Percentiles rank a stretch among this genome's conserved stretches.
Evolutionary conservation across 1,284 basidiomycete species (phyloP).

Genomic region (Macrocystidia cucumis): DNA sequence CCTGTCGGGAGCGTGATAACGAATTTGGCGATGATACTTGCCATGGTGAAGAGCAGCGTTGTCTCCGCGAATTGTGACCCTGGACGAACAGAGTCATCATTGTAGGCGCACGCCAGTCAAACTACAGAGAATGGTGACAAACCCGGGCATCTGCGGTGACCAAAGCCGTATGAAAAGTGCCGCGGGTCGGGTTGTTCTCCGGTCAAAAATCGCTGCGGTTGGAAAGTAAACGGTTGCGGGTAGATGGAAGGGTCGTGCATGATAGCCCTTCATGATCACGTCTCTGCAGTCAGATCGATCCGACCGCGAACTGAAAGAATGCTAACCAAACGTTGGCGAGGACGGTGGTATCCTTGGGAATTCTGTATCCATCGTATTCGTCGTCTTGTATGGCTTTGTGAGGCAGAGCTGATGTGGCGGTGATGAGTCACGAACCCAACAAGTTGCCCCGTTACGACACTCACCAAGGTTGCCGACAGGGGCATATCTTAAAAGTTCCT

Average conservation of each 20-base stretch:
- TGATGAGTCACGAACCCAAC: background rate
- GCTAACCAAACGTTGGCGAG: slow-evolving; percentile 38
- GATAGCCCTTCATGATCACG: slow-evolving; percentile 28
- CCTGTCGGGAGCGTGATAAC: slow-evolving; percentile 19
- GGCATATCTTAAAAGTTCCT: slow-evolving; percentile 45
- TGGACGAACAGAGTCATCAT: slow-evolving; percentile 9
- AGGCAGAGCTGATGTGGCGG: slow-evolving; percentile 26
- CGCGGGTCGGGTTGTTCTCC: slow-evolving; percentile 22
- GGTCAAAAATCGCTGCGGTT: slow-evolving; percentile 32
- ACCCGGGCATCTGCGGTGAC: slow-evolving; percentile 35
- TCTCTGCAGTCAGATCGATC: background rate
- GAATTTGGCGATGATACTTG: slow-evolving; percentile 26
- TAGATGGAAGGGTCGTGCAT: slow-evolving; percentile 33
- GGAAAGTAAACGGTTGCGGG: slow-evolving; percentile 32
- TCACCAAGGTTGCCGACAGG: slow-evolving; percentile 38
- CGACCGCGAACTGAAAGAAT: background rate
- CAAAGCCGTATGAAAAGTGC: slow-evolving; percentile 34
- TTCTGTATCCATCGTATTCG: slow-evolving; percentile 29
- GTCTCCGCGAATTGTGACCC: slow-evolving; percentile 34
- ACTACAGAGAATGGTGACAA: slow-evolving; percentile 1
- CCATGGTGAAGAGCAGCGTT: slow-evolving; percentile 30
- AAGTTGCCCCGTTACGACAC: slow-evolving; percentile 5
- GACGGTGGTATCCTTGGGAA: slow-evolving; percentile 35
- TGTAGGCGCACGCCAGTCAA: background rate
- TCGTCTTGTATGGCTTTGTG: slow-evolving; percentile 35